Percentiles rank a stretch among this genome's conserved stretches.
phyloP scores from a whole-genome alignment of 2,329 filamentous ascomycete species.

The Septoria petroselini region DNA sequence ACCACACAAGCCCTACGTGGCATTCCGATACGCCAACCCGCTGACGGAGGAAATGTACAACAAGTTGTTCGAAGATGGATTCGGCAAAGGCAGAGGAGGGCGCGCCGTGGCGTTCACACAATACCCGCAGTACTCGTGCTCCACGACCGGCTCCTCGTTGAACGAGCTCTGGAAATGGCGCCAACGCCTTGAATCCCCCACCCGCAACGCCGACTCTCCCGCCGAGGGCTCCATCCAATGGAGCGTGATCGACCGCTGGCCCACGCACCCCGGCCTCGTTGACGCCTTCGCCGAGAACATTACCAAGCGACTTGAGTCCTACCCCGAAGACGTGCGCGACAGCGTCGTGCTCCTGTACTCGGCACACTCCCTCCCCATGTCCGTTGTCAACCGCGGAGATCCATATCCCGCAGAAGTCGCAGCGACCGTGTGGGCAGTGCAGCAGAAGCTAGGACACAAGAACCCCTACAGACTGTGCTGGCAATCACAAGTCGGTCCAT shows the following conservation, averaged over 20 bases:
- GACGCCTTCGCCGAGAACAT: constrained; percentile 93
- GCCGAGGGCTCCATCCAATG: constrained; percentile 74
- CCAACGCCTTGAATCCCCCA: constrained; percentile 65
- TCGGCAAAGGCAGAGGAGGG: constrained; percentile 84
- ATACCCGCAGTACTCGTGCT: constrained; percentile 98
- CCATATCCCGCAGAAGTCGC: constrained; percentile 94
- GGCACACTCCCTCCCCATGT: constrained; percentile 94
- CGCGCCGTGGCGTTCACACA: constrained; percentile 96
- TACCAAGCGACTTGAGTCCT: constrained; percentile 76
- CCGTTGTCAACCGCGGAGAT: constrained; percentile 92
- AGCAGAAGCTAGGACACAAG: constrained; percentile 79
- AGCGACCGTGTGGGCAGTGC: constrained; percentile 94
- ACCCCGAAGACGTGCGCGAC: constrained; percentile 74
- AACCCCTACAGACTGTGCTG: constrained; percentile 93
- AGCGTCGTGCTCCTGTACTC: constrained; percentile 83
- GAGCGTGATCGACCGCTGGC: constrained; percentile 99
- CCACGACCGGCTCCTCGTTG: constrained; percentile 89
- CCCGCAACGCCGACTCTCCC: constrained; percentile 46
- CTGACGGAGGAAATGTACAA: constrained; percentile 93
- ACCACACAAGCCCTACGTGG: constrained; percentile 95
- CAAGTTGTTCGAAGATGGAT: constrained; percentile 78
- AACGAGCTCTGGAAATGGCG: constrained; percentile 99
- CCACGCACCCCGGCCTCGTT: constrained; percentile 81
- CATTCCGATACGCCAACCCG: constrained; percentile 91
- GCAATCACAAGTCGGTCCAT: constrained; percentile 97